Evolutionary conservation across 345 rosid genomes (phyloP), one percentile per base, ranked within the genome.

Genomic region (Syzygium grande): DNA sequence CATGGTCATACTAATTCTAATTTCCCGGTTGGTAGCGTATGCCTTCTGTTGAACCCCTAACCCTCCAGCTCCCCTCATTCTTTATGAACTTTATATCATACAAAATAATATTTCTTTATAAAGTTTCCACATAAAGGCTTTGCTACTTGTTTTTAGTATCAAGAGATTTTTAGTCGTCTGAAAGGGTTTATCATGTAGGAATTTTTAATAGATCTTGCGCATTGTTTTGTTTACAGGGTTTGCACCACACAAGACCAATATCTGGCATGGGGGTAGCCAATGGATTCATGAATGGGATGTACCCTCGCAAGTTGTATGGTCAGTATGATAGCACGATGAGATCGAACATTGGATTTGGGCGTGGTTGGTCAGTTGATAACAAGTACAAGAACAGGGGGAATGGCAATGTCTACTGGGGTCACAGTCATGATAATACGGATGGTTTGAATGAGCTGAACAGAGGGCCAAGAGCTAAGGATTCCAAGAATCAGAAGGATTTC

Each of bases 371-470:
- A 84, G 87, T 91, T 59, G 98, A 94, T 83, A 89, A 90, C 91
- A 97, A 94, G 89, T 94, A 93, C 80, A 95, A 92, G 89, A 89
- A 89, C 84, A 93, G 95, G 92, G 98, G 98, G 51, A 92, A 94
- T 85, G 96, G 96, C 89, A 92, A 95, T 91, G 95, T 88, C 88
- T 93, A 91, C 89, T 95, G 73, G 90, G 93, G 95, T 52, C 95
- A 90, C 6, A 94, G 92, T 52, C 95, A 91, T 86, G 99, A 95
- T 84, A 93, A 86, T 90, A 78, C 89, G 52, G 99, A 97, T 89
- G 97, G 99, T 58, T 88, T 96, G 90, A 96, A 94, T 88, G 99
- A 97, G 88, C 94, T 96, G 55, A 97, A 95, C 92, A 91, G 98
- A 90, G 99, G 99, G 55, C 99, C 99, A 17, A 91, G 98, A 84